Conservation (phyloP, 306 rosid genomes). For the Herpetospermum pedunculosum region DNA sequence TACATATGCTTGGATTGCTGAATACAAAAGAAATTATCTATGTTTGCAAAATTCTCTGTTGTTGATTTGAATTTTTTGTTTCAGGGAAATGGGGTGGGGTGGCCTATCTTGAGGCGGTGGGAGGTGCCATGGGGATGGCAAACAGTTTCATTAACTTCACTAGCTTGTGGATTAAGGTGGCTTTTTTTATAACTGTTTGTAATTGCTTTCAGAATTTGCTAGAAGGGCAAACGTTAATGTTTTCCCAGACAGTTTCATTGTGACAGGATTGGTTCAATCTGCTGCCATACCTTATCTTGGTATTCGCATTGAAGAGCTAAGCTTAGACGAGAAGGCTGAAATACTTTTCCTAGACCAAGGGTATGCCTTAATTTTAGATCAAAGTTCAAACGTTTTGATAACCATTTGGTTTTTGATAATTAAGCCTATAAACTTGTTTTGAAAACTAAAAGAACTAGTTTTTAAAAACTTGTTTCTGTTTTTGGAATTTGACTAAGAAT, state of each 20-base stretch:
- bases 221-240: constrained; percentile 24
- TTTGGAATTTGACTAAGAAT: too few species aligned
- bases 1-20: background rate
- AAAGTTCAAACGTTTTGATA: too few species aligned
- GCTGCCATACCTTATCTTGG: constrained; percentile 80
- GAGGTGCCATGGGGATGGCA: constrained; percentile 99
- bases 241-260: constrained; percentile 98
- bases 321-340: constrained; percentile 82
- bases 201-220: constrained; percentile 1
- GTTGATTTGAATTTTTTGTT: constrained; percentile 3
- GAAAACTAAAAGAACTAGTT: too few species aligned
- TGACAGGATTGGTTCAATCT: constrained; percentile 88
- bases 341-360: constrained; percentile 71
- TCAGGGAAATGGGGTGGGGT: constrained; percentile 45
- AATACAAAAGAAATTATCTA: background rate
- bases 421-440: too few species aligned
- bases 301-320: constrained; percentile 45
- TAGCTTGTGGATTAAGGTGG: constrained; percentile 93
- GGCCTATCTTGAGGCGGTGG: constrained; percentile 81
- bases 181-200: background rate
- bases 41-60: background rate
- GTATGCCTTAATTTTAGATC: constrained; percentile 21
- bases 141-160: constrained; percentile 66
- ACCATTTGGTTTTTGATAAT: too few species aligned
- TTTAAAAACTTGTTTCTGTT: too few species aligned